Evolutionary conservation across 2,329 filamentous ascomycete genomes (phyloP), one percentile per base, ranked within the genome.

Genomic region (Pseudocercospora pini-densiflorae): DNA sequence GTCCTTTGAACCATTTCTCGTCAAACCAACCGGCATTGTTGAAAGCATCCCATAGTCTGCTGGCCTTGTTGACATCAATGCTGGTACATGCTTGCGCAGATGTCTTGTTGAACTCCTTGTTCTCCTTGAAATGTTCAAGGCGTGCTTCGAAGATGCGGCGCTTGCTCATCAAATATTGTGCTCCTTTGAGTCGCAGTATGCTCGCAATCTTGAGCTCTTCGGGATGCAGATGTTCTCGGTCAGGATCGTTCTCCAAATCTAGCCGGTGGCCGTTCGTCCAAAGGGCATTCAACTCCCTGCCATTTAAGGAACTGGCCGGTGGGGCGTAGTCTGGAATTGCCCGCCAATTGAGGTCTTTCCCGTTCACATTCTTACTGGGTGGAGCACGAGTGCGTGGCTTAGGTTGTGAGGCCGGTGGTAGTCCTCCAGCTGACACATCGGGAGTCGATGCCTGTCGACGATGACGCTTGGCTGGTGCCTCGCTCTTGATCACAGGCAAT

Each of bases 21-120:
- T 77, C 72, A 24, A 77, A 76, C 75, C 75, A 77, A 10, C 75
- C 75, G 14, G 73, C 71, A n/a, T 67, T 90, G 59, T 97, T 92
- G 76, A 92, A 98, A 5, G 93, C 93, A 43, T 89, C 89, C 92
- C 93, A 97, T 55, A 98, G 84, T 79, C 94, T 94, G 71, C 92
- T 96, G 2, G 94, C 93, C 83, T 97, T 98, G 84, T 97, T 97
- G 78, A 98, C 94, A 75, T 98, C 94, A 70, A 97, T 97, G 83
- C 96, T 96, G 86, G 93, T 97, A n/a, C 92, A 93, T 78, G 97
- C 92, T 79, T 98, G 94, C 5, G 93, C 93, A 77, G 97, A 92
- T 1, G 94, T 98, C 86, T 97, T 97, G 78, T 92, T 90, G 79
- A 97, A 97, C 75, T 94, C 91, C 79, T 96, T 95, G 76, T 87